Conservation (phyloP, 2,329 filamentous ascomycete species). For the Dothideomycetidae sp. region DNA sequence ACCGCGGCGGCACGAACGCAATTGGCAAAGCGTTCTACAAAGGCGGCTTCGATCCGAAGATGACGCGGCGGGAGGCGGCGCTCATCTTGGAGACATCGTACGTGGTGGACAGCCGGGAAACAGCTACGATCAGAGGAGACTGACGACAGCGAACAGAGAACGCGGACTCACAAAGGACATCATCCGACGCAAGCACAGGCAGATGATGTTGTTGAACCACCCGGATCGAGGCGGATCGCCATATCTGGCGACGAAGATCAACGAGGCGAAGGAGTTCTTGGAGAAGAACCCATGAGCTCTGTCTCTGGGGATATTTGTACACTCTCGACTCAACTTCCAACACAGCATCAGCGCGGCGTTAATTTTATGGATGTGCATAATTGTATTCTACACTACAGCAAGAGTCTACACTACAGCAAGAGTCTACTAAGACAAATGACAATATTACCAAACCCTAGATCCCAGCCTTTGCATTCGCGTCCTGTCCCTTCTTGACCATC, state of each 20-base stretch:
- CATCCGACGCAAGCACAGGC: constrained; percentile 86
- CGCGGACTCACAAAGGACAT: constrained; percentile 80
- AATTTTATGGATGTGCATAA: background rate
- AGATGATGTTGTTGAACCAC: constrained; percentile 94
- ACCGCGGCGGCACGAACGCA: constrained; percentile 56
- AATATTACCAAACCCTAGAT: constrained; percentile 4
- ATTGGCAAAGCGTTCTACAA: constrained; percentile 93
- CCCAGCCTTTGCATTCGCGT: constrained; percentile 23
- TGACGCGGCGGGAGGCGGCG: constrained; percentile 83
- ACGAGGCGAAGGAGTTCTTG: constrained; percentile 92
- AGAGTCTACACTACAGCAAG: background rate
- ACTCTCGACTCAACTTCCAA: constrained; percentile 10
- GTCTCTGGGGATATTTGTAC: constrained; percentile 4
- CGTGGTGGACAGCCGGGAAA: constrained; percentile 22
- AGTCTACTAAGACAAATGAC: no score
- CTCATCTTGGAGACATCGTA: constrained; percentile 86
- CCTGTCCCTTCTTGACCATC: constrained; percentile 39
- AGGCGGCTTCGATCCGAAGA: constrained; percentile 90
- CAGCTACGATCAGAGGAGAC: background rate
- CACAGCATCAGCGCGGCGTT: constrained; percentile 14
- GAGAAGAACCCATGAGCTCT: constrained; percentile 45
- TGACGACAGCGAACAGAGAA: constrained; percentile 48
- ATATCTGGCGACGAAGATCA: constrained; percentile 93
- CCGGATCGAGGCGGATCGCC: constrained; percentile 94
- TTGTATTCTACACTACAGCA: constrained; percentile 5